These are phyloP conservation scores for Syzygium aromaticum DNA, from an alignment of 345 rosid genomes.

Conservation along the genomic window DNA sequence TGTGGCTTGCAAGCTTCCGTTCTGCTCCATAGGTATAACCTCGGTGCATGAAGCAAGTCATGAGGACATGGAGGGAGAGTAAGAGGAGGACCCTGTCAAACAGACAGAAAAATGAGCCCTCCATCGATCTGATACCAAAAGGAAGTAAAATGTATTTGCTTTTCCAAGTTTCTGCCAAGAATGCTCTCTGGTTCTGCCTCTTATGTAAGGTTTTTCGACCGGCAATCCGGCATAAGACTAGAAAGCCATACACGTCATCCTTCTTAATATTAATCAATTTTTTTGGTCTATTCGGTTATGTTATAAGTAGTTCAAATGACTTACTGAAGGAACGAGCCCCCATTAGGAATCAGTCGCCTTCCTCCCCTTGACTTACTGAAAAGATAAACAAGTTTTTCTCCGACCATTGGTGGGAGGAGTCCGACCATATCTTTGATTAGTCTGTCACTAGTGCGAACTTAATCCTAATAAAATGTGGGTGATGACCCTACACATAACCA, in stretches of 20 bases:
- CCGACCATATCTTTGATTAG: background rate
- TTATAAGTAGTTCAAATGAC: background rate
- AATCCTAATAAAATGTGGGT: background rate
- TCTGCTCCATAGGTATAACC: background rate
- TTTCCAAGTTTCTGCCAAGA: background rate
- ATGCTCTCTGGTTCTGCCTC: background rate
- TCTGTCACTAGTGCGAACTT: background rate
- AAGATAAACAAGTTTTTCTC: too few species aligned
- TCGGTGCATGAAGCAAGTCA: background rate
- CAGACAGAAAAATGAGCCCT: background rate
- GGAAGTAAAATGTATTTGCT: background rate
- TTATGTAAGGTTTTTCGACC: background rate
- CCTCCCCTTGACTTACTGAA: background rate
- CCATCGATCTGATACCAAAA: background rate
- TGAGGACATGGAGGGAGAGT: background rate
- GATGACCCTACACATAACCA: background rate
- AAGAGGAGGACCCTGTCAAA: background rate
- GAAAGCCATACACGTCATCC: background rate
- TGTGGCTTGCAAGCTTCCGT: background rate
- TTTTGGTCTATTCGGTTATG: background rate
- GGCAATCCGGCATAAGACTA: background rate
- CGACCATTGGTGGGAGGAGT: too few species aligned
- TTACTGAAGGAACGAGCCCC: background rate
- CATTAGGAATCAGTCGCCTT: background rate
- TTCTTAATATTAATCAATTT: rapidly evolving